Evolutionary conservation across 306 rosid species (phyloP).

Genomic region (Hylodesmum podocarpum): DNA sequence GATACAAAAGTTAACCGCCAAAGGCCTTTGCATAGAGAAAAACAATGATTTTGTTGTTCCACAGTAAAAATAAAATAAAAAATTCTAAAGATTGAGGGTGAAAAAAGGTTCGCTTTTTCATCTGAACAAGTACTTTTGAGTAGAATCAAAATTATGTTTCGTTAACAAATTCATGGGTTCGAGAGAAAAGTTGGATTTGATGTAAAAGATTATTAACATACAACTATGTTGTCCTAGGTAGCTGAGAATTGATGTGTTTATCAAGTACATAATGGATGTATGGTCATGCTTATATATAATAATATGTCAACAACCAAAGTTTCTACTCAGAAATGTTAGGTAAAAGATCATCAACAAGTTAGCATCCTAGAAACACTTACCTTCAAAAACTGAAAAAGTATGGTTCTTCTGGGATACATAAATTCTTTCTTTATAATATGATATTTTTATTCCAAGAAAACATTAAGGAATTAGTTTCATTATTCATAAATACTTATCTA

Average conservation of each 20-base stretch:
- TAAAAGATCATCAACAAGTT: neutral
- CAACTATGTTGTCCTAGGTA: neutral
- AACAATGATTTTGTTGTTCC: neutral
- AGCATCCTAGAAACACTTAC: neutral
- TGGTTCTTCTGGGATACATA: neutral
- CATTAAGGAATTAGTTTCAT: neutral
- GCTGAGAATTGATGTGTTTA: neutral
- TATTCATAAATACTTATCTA: neutral
- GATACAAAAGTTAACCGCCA: neutral
- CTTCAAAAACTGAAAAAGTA: neutral
- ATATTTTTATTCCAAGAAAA: neutral
- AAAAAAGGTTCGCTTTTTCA: neutral
- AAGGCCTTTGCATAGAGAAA: neutral
- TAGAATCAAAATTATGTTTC: neutral
- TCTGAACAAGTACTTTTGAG: neutral
- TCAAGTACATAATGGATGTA: neutral
- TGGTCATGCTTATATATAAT: neutral
- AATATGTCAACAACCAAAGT: neutral
- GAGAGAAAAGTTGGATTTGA: neutral
- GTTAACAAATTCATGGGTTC: neutral
- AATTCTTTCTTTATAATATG: neutral
- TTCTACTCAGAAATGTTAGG: neutral
- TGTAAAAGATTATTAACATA: neutral
- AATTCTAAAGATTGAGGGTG: neutral
- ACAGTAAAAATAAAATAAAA: neutral